phyloP scores from a whole-genome alignment of 169 alveolate species.

The Theileria equi region DNA sequence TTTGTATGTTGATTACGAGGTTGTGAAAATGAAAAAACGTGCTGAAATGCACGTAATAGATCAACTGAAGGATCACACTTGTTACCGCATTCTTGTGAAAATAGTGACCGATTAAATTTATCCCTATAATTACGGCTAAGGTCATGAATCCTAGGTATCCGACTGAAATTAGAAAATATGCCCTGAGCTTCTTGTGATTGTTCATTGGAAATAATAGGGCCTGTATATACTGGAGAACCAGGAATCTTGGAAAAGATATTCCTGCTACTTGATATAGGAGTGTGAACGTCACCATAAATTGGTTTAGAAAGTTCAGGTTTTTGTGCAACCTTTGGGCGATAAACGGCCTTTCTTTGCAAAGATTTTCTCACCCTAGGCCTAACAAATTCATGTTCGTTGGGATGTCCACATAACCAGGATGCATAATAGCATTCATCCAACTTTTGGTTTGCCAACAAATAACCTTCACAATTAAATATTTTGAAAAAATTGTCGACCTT shows the following conservation, averaged over 20 bases:
- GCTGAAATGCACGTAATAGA: slow-evolving; percentile 36
- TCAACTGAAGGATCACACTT: slow-evolving; percentile 50
- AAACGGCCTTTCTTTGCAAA: slow-evolving; percentile 39
- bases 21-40: slow-evolving; percentile 37
- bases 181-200: not conserved
- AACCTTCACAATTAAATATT: slow-evolving; percentile 72
- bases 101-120: slow-evolving; percentile 27
- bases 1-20: not conserved
- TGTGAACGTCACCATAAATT: not conserved
- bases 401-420: slow-evolving; percentile 44
- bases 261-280: not conserved
- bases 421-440: slow-evolving; percentile 63
- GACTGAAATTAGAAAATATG: not conserved
- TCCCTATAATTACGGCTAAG: too few species aligned
- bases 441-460: slow-evolving; percentile 46
- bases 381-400: slow-evolving; percentile 16
- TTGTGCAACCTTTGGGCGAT: slow-evolving; percentile 41
- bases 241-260: slow-evolving; percentile 19
- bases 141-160: not conserved
- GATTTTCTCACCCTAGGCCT: slow-evolving; percentile 56
- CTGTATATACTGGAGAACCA: slow-evolving; percentile 11
- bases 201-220: not conserved
- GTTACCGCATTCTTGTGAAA: slow-evolving; percentile 52
- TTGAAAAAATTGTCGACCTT: slow-evolving; percentile 73
- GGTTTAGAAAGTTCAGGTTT: too few species aligned